Percentiles rank a stretch among this genome's conserved stretches.
Evolutionary conservation across 148 eudicot genomes (phyloP).

Genomic region (Fagopyrum homotropicum): DNA sequence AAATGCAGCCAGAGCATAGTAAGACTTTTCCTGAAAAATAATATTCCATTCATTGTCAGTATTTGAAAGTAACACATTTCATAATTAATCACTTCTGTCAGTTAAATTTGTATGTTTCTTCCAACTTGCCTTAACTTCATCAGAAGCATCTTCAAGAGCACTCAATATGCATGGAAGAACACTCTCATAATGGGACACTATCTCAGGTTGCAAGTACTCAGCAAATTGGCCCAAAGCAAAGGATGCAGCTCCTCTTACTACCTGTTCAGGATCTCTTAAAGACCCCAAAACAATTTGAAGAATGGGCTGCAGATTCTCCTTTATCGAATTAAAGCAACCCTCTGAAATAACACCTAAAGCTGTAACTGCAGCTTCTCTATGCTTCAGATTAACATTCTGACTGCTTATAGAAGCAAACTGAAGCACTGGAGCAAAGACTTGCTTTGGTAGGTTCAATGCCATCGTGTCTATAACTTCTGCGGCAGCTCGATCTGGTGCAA

Average conservation of each 20-base stretch:
- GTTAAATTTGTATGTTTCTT: not conserved
- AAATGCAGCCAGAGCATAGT: constrained; percentile 94
- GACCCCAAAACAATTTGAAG: constrained; percentile 87
- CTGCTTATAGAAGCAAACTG: constrained; percentile 80
- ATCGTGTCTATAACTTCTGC: constrained; percentile 97
- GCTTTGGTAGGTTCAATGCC: constrained; percentile 81
- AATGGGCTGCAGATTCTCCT: constrained; percentile 56
- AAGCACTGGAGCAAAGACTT: constrained; percentile 67
- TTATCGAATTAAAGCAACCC: constrained; percentile 80
- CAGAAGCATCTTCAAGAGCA: constrained; percentile 80
- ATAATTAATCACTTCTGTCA: not conserved
- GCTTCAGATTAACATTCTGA: constrained; percentile 70
- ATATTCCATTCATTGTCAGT: constrained; percentile 10
- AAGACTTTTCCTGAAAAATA: constrained; percentile 78
- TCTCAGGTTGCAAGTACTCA: constrained; percentile 95
- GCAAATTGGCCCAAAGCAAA: constrained; percentile 96
- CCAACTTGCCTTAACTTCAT: constrained; percentile 79
- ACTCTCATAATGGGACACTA: constrained; percentile 75
- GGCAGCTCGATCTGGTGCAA: constrained; percentile 89
- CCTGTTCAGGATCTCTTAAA: constrained; percentile 88
- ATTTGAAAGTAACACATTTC: constrained; percentile 6
- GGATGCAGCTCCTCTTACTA: constrained; percentile 95
- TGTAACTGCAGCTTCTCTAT: constrained; percentile 84
- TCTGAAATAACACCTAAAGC: constrained; percentile 85
- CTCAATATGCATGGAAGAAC: constrained; percentile 82